Conservation (phyloP, 257 asterid species). For the Salvia rosmarinus region DNA sequence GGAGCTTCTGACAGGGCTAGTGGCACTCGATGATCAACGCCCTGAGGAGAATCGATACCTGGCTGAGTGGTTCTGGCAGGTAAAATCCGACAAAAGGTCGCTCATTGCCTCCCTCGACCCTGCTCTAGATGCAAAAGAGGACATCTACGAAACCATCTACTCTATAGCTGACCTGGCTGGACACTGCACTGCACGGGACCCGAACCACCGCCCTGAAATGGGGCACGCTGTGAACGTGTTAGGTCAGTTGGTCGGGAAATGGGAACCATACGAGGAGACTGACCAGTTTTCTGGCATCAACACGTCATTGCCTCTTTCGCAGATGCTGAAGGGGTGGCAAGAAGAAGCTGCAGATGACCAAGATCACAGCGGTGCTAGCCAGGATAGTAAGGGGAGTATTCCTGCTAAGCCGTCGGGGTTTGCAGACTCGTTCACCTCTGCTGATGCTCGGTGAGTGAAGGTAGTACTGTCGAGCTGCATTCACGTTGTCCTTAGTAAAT, state of each 20-base stretch:
- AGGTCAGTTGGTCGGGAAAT: conserved; percentile 52
- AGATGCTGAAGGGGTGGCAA: conserved; percentile 74
- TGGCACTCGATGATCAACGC: conserved; percentile 71
- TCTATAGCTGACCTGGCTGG: conserved; percentile 63
- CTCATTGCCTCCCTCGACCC: conserved; percentile 65
- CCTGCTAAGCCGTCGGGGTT: conserved; percentile 66
- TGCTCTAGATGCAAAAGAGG: conserved; percentile 54
- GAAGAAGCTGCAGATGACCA: conserved; percentile 47
- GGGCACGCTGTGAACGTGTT: conserved; percentile 68
- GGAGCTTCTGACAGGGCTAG: conserved; percentile 74
- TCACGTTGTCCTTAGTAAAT: background rate
- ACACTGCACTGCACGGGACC: conserved; percentile 78
- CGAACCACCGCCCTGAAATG: conserved; percentile 80
- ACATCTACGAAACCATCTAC: conserved; percentile 48
- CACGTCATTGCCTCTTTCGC: conserved; percentile 52
- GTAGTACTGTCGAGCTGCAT: conserved; percentile 4
- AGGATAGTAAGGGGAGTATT: conserved; percentile 66
- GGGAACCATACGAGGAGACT: conserved; percentile 61
- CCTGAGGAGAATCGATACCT: conserved; percentile 70
- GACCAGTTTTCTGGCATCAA: conserved; percentile 45
- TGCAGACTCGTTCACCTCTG: conserved; percentile 62
- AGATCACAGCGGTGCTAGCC: conserved; percentile 48
- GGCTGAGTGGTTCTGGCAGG: conserved; percentile 78
- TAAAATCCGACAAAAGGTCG: conserved; percentile 43
- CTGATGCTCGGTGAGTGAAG: conserved; percentile 61